phyloP scores from a whole-genome alignment of 2,329 filamentous ascomycete species.

The Colletotrichum tamarilloi region DNA sequence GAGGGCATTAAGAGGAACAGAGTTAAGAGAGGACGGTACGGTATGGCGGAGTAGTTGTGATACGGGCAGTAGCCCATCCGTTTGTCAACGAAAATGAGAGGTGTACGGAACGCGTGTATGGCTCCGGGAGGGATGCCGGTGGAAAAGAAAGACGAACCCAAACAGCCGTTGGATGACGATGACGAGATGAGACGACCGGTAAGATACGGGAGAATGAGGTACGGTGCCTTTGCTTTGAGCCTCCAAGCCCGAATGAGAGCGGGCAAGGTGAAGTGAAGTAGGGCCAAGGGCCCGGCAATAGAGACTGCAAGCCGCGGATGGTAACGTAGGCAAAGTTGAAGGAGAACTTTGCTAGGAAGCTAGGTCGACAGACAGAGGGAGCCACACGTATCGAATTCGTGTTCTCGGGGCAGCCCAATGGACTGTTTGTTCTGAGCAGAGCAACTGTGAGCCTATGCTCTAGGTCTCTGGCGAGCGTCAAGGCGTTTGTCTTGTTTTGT shows the following conservation, averaged over 20 bases:
- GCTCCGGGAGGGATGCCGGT: neutral
- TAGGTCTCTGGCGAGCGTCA: neutral
- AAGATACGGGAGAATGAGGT: conserved; percentile 9
- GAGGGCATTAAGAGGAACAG: neutral
- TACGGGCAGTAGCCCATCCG: conserved; percentile 12
- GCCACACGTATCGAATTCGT: conserved; percentile 6
- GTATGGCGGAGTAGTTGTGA: conserved; percentile 8
- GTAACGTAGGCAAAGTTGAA: conserved; percentile 1
- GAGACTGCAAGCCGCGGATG: neutral
- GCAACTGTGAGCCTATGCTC: no score
- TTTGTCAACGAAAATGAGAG: conserved; percentile 11
- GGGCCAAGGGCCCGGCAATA: conserved; percentile 1
- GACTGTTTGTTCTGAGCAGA: neutral
- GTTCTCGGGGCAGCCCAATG: conserved; percentile 7
- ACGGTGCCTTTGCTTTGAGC: neutral
- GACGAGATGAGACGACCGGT: conserved; percentile 24
- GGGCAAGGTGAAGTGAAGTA: neutral
- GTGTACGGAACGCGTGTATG: neutral
- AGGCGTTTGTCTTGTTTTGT: neutral
- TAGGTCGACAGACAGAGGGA: conserved; percentile 3
- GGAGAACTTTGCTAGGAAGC: conserved; percentile 11
- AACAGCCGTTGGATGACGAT: neutral
- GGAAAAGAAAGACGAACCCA: neutral
- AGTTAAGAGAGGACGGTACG: neutral
- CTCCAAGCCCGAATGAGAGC: conserved; percentile 5